Conservation (phyloP, 805 yeast genomes). For the Saccharomyces eubayanus region DNA sequence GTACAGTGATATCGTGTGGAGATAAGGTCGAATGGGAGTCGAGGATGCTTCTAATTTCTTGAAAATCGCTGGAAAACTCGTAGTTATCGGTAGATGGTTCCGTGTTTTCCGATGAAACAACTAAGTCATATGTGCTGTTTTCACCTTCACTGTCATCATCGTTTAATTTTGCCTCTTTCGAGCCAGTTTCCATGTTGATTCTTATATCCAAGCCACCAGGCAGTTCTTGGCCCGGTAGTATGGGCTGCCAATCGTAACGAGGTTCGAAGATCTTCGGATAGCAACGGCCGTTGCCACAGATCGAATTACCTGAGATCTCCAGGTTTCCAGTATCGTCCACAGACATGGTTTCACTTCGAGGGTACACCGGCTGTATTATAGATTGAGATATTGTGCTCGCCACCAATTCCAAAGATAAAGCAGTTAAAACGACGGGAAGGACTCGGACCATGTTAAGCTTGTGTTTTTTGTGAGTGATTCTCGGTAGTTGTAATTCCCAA, state of each 20-base stretch:
- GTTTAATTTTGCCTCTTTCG: constrained; percentile 55
- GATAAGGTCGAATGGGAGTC: constrained; percentile 3
- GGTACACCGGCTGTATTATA: neutral
- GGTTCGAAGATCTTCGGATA: constrained; percentile 61
- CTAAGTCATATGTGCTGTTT: neutral
- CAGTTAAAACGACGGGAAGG: neutral
- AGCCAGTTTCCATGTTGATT: constrained; percentile 63
- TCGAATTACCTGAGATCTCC: constrained; percentile 6
- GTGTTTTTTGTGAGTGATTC: neutral
- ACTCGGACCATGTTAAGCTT: neutral
- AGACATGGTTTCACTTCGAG: neutral
- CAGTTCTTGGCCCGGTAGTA: constrained; percentile 63
- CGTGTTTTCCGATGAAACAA: neutral
- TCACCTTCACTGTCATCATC: constrained; percentile 5
- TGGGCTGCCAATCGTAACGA: constrained; percentile 55
- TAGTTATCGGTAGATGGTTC: constrained; percentile 6
- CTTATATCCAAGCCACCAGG: constrained; percentile 73
- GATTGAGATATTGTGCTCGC: neutral
- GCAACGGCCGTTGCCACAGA: constrained; percentile 41
- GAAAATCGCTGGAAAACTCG: constrained; percentile 26
- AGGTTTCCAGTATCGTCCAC: neutral
- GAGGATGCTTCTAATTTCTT: constrained; percentile 21
- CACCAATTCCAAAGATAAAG: neutral
- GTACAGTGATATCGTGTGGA: constrained; percentile 7
- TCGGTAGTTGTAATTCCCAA: neutral